phyloP scores from a whole-genome alignment of 2,329 filamentous ascomycete genomes.

The Didymellaceae sp. region DNA sequence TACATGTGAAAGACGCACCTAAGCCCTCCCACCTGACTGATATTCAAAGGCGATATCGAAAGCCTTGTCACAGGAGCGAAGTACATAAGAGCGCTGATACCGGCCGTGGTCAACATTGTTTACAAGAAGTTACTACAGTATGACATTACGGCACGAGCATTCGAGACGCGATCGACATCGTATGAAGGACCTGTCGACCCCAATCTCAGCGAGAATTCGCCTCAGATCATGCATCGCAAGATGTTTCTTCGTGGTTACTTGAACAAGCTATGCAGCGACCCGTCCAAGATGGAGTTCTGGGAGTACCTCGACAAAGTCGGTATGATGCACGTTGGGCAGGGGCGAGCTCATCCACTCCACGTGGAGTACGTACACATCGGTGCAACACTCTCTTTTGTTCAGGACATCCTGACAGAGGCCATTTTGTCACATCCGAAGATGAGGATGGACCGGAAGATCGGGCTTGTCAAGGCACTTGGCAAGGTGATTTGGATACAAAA shows the following conservation, averaged over 20 bases:
- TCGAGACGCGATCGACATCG: slow-evolving; percentile 66
- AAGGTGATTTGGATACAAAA: slow-evolving; percentile 92
- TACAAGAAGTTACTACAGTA: slow-evolving; percentile 82
- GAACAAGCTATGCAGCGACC: slow-evolving; percentile 75
- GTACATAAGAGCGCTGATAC: slow-evolving; percentile 82
- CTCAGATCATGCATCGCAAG: slow-evolving; percentile 78
- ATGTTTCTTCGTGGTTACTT: slow-evolving; percentile 79
- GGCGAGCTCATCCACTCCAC: slow-evolving; percentile 73
- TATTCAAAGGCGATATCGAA: slow-evolving; percentile 66
- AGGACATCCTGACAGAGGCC: slow-evolving; percentile 78
- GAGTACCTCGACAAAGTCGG: slow-evolving; percentile 84
- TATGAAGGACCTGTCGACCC: slow-evolving; percentile 72
- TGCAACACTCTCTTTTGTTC: slow-evolving; percentile 73
- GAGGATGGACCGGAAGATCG: slow-evolving; percentile 71
- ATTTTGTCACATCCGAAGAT: slow-evolving; percentile 75
- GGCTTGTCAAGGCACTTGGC: slow-evolving; percentile 74
- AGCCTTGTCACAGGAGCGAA: slow-evolving; percentile 72
- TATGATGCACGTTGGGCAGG: slow-evolving; percentile 82
- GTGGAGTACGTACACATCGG: slow-evolving; percentile 84
- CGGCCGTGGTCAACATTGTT: slow-evolving; percentile 82
- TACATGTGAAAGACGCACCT: background rate
- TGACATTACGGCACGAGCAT: slow-evolving; percentile 81
- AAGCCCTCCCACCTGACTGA: background rate
- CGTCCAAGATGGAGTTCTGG: slow-evolving; percentile 79
- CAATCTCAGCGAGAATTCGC: slow-evolving; percentile 69